These are phyloP conservation scores for Sistotremastrum niveocremeum DNA, from an alignment of 768 basidiomycete species.

Conservation along the genomic window DNA sequence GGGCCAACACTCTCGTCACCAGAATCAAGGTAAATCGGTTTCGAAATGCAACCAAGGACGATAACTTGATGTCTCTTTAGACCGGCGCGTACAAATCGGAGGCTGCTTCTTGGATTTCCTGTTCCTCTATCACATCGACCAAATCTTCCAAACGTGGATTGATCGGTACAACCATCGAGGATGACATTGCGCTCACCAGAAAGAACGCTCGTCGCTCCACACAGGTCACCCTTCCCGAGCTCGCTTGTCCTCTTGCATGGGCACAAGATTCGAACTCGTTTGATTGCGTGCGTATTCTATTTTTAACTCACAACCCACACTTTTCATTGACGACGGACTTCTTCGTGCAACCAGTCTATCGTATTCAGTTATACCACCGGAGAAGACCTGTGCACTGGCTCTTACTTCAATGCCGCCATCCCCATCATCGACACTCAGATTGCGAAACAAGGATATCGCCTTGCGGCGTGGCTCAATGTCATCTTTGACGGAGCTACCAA, in stretches of 20 bases:
- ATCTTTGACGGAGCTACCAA: conserved; percentile 22
- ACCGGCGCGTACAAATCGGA: conserved; percentile 14
- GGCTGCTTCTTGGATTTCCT: conserved; percentile 15
- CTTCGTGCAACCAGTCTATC: conserved; percentile 11
- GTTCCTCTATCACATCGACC: conserved; percentile 8
- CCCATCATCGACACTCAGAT: conserved; percentile 28
- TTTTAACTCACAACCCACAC: neutral
- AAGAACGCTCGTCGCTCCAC: neutral
- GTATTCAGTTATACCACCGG: conserved; percentile 29
- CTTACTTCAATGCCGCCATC: conserved; percentile 13
- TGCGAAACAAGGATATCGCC: conserved; percentile 33
- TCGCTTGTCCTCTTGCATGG: conserved; percentile 35
- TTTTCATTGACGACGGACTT: neutral
- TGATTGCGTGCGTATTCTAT: conserved; percentile 23
- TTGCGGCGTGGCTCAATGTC: conserved; percentile 38
- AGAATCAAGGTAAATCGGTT: conserved; percentile 24
- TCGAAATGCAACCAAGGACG: neutral
- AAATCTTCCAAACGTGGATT: conserved; percentile 5
- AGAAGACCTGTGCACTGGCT: conserved; percentile 31
- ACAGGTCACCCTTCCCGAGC: conserved; percentile 19
- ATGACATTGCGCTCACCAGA: neutral
- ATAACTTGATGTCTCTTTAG: conserved; percentile 6
- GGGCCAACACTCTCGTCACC: conserved; percentile 25
- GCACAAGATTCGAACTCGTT: conserved; percentile 31
- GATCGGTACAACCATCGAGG: neutral